A percentile compares a stretch with the other conserved stretches of the same genome.
phyloP scores from a whole-genome alignment of 768 basidiomycete genomes.

The Kondoa malvinella region DNA sequence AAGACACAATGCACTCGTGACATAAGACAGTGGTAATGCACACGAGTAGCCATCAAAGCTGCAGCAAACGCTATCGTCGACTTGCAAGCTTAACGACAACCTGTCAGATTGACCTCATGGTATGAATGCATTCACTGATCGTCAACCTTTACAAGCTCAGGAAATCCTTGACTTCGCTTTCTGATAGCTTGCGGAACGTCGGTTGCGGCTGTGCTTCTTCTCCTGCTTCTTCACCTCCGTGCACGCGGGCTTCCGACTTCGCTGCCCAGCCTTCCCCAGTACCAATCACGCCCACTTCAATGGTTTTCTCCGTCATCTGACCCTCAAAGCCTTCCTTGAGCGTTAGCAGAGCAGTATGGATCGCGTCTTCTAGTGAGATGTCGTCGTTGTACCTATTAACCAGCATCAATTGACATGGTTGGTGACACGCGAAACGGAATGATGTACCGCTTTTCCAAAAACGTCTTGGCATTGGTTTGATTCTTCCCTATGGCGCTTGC shows the following conservation, averaged over 20 bases:
- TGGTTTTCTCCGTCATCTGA: conserved; percentile 99
- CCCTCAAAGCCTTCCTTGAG: conserved; percentile 99
- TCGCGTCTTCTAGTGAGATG: conserved; percentile 94
- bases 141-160: too few relatives aligned
- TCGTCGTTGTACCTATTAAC: conserved; percentile 82
- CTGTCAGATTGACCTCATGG: too few relatives aligned
- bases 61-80: too few relatives aligned
- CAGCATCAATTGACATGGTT: conserved; percentile 14
- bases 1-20: too few relatives aligned
- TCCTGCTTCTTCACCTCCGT: conserved; percentile 38
- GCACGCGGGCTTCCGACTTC: conserved; percentile 32
- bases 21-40: too few relatives aligned
- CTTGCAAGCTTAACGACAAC: too few relatives aligned
- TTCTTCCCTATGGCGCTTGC: conserved; percentile 97
- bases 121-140: too few relatives aligned
- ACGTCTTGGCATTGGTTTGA: conserved; percentile 99
- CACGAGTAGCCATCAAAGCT: too few relatives aligned
- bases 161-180: conserved; percentile 94
- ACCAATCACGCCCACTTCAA: conserved; percentile 93
- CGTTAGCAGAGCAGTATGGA: conserved; percentile 92
- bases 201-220: conserved; percentile 32
- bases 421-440: conserved; percentile 26
- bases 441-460: conserved; percentile 86
- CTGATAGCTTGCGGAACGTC: conserved; percentile 83
- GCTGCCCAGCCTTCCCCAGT: conserved; percentile 44